Evolutionary conservation across 306 rosid species (phyloP).

Genomic region (Malus sieversii): DNA sequence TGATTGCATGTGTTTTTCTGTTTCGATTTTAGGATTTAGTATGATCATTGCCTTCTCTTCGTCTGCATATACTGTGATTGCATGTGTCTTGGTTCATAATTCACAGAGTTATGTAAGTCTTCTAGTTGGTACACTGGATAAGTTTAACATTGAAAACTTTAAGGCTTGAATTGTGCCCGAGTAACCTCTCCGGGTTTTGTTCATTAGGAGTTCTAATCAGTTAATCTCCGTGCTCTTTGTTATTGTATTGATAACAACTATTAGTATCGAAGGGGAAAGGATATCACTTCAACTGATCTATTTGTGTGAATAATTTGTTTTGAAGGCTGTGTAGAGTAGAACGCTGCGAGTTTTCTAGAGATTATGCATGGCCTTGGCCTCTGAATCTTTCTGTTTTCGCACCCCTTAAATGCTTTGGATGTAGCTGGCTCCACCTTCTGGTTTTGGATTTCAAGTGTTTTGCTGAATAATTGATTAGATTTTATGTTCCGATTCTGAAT

Average conservation of each 20-base stretch:
- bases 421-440: neutral
- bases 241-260: neutral
- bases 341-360: neutral
- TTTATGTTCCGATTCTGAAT: neutral
- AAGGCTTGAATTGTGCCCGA: neutral
- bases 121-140: conserved; percentile 7
- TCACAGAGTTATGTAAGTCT: neutral
- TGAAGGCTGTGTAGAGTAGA: neutral
- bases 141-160: neutral
- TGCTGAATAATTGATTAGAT: neutral
- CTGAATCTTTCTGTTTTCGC: neutral
- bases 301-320: neutral
- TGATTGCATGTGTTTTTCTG: conserved; percentile 2
- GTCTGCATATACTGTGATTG: neutral
- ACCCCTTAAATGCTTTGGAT: neutral
- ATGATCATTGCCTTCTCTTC: neutral
- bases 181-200: neutral
- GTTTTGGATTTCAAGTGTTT: neutral
- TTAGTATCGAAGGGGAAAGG: neutral
- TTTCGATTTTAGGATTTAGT: neutral
- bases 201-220: neutral
- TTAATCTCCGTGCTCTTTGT: neutral
- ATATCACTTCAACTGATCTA: neutral
- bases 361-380: neutral
- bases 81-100: neutral